Base-by-base conservation (phyloP, 495 filamentous ascomycete genomes). In the Melanomma pulvis-pyrius region DNA sequence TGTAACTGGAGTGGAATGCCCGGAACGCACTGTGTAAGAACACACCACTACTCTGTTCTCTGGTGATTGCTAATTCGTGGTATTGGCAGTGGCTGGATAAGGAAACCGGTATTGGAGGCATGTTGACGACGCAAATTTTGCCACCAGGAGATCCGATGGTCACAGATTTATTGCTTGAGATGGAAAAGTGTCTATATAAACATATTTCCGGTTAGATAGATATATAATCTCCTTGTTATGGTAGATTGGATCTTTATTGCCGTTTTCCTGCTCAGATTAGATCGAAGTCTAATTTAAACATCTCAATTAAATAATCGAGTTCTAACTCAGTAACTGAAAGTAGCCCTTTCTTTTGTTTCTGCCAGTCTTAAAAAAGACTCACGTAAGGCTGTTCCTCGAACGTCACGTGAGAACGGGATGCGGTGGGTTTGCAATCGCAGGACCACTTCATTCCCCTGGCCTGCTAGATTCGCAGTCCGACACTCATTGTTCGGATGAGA, bases 11-110 rank as follows among this genome's bases (percentile, higher is more conserved):
- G 74, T 36, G 74, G 75, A 5, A 65, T 73, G 57, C 53, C 71
- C n/a, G 75, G 75, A 57, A 44, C 69, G n/a, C 71, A 74, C 44
- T 77, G 74, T 69, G 59, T 64, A 65, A 66, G 74, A 22, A 56
- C 68, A 26, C 26, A 46, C 36, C 36, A 47, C 9, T 24, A 32
- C 15, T 24, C 39, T 6, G 26, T 48, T 17, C 2, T 4, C 36
- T 39, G 26, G 24, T 46, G 41, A 50, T 58, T 26, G 51, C 25
- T 29, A 28, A 28, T 19, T 53, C 29, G 39, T 12, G 25, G 17
- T 36, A 17, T 22, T 29, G 32, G 22, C 47, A 66, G 63, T 66
- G 55, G 48, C 13, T 66, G 15, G 63, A 66, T 34, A 39, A 51
- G 13, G 21, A 62, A 29, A 56, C 58, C 6, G 65, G 65, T 11